A percentile compares a stretch with the other conserved stretches of the same genome.
These are phyloP conservation scores for Onygenales sp. DNA, from an alignment of 2,329 filamentous ascomycete genomes.

Conservation along the genomic window DNA sequence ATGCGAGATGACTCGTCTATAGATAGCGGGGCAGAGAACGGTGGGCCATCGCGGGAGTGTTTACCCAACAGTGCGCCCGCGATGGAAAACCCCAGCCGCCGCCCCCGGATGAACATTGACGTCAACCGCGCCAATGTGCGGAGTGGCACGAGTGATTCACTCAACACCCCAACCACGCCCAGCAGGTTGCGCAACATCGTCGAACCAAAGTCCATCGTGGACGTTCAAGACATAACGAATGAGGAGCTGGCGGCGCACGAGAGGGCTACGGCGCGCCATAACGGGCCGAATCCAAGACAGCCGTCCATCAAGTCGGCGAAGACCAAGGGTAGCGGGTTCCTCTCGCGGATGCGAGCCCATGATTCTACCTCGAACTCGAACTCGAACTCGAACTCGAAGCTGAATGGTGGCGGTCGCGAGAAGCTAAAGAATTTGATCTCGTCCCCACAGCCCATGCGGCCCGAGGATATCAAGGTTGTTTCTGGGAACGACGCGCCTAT, in stretches of 20 bases:
- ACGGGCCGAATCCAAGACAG: not conserved
- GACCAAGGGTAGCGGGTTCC: conserved; percentile 6
- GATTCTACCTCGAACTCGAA: conserved; percentile 5
- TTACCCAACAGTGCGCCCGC: not conserved
- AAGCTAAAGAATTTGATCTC: conserved; percentile 16
- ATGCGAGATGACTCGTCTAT: not conserved
- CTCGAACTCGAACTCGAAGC: not conserved
- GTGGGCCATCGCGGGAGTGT: not conserved
- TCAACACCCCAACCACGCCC: not conserved
- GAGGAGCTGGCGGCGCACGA: conserved; percentile 10
- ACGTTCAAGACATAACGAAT: conserved; percentile 4
- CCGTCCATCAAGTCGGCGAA: conserved; percentile 5
- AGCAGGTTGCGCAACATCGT: not conserved
- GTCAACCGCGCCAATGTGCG: not conserved
- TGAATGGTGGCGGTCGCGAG: conserved; percentile 4
- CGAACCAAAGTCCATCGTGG: not conserved
- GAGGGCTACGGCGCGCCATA: conserved; percentile 6
- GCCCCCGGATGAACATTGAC: not conserved
- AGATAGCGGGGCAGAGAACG: not conserved
- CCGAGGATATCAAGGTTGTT: conserved; percentile 17
- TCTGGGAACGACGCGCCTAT: conserved; percentile 64
- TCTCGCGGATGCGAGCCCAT: conserved; percentile 7
- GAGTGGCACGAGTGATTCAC: not conserved
- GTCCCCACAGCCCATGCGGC: conserved; percentile 12
- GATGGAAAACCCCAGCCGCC: not conserved